Evolutionary conservation across 2,329 filamentous ascomycete species (phyloP), one percentile per base, ranked within the genome.

Genomic region (Orbilia brochopaga): DNA sequence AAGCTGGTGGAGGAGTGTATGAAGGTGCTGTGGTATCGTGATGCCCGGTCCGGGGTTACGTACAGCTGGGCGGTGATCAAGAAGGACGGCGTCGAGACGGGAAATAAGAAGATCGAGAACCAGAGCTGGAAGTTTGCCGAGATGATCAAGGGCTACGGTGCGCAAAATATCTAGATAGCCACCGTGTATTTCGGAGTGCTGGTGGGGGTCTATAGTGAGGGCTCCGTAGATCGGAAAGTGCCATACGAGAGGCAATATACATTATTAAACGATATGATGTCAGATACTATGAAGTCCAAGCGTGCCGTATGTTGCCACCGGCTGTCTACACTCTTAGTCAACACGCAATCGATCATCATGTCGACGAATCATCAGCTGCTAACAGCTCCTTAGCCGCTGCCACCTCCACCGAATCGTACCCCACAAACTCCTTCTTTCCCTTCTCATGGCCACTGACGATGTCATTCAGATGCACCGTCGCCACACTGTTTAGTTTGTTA

Each of bases 11-110:
- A 90, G 83, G 90, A 96, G 82, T 96, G 92, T 81, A 92, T 99
- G 90, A 97, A 97, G 86, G 93, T 97, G 59, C 85, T 99, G 73
- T 99, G 90, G 83, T 99, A 99, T 84, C 87, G 94, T 77, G 94
- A 99, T 81, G 94, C 94, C 50, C 88, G 94, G 80, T 95, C 90
- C 82, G 82, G 94, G 81, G 92, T 97, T 81, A 85, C 86, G 76
- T 99, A 97, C 83, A 94, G 90, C 75, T 88, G 97, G 79, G 93
- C 93, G 19, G 85, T 97, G 61, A 85, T 99, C 64, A 94, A 90
- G 63, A 90, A 91, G 81, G 90, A 91, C 54, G 91, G 90, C n/a
- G 87, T 97, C 69, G 89, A 95, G 62, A 88, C 88, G 80, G 87
- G 95, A 81, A 83, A 90, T 77, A 90, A 96, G 83, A 88, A 92